These are phyloP conservation scores for Chalciporus chontae DNA, from an alignment of 768 basidiomycete species.

Conservation along the genomic window DNA sequence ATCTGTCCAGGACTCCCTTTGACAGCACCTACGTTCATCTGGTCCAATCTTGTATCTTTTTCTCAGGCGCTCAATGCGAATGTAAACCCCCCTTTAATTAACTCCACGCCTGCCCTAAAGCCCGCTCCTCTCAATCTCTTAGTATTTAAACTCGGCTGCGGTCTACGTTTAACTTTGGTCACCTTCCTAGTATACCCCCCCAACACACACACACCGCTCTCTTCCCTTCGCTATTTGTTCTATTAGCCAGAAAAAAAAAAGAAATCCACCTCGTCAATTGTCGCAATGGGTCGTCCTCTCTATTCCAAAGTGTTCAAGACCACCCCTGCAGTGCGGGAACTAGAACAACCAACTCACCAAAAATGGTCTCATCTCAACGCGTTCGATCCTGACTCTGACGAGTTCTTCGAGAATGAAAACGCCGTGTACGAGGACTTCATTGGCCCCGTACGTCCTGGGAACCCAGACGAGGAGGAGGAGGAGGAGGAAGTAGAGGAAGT, in stretches of 20 bases:
- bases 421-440: constrained; percentile 64
- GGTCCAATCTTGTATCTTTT: too few species aligned
- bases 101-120: constrained; percentile 36
- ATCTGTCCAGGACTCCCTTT: too few species aligned
- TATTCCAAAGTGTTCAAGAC: constrained; percentile 45
- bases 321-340: constrained; percentile 42
- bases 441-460: constrained; percentile 32
- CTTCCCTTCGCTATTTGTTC: constrained; percentile 19
- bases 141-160: constrained; percentile 14
- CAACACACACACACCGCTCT: not conserved
- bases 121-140: not conserved
- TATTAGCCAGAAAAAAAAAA: constrained; percentile 21
- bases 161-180: not conserved
- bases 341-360: constrained; percentile 42
- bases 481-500: too few species aligned
- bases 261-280: not conserved
- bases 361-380: constrained; percentile 64
- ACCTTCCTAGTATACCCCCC: constrained; percentile 16
- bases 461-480: constrained; percentile 10
- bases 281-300: constrained; percentile 59
- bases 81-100: too few species aligned
- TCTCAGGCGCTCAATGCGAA: too few species aligned
- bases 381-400: constrained; percentile 81
- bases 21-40: too few species aligned
- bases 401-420: constrained; percentile 61